These are phyloP conservation scores for Mollisia scopiformis DNA, from an alignment of 2,329 filamentous ascomycete genomes.

Conservation along the genomic window DNA sequence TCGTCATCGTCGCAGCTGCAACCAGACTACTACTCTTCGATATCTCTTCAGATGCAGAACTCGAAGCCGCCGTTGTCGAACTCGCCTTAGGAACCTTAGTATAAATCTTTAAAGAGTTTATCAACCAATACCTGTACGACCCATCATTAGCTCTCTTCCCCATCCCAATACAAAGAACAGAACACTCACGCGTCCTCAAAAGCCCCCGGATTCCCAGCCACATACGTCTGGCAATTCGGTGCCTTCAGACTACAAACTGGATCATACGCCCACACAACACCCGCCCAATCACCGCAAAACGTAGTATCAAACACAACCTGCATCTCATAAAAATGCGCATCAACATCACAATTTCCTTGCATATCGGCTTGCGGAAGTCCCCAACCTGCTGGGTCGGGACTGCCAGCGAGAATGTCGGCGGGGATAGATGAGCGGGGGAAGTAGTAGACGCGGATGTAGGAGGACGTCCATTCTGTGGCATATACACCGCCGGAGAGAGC, in stretches of 20 bases:
- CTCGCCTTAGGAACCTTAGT: not conserved
- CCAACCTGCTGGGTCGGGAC: constrained; percentile 68
- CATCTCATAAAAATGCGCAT: constrained; percentile 66
- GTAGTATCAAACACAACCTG: constrained; percentile 73
- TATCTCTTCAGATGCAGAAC: too few species aligned
- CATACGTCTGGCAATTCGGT: constrained; percentile 70
- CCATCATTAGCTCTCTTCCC: not conserved
- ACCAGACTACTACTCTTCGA: too few species aligned
- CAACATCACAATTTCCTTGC: constrained; percentile 61
- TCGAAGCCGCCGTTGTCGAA: not conserved
- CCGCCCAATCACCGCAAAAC: constrained; percentile 66
- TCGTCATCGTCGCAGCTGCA: too few species aligned
- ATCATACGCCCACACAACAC: constrained; percentile 6
- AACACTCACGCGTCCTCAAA: constrained; percentile 60
- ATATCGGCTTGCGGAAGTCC: constrained; percentile 70
- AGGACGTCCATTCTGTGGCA: constrained; percentile 71
- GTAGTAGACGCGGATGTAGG: constrained; percentile 74
- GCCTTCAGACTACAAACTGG: constrained; percentile 58
- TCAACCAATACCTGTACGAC: constrained; percentile 10
- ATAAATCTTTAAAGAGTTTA: constrained; percentile 17
- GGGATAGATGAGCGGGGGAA: constrained; percentile 69
- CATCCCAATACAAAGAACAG: not conserved
- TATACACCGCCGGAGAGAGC: constrained; percentile 61
- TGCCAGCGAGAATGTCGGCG: constrained; percentile 55
- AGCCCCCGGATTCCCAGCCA: constrained; percentile 67